Base-by-base conservation (phyloP, 1,139 yeast species). In the Chernovozyma aurita region DNA sequence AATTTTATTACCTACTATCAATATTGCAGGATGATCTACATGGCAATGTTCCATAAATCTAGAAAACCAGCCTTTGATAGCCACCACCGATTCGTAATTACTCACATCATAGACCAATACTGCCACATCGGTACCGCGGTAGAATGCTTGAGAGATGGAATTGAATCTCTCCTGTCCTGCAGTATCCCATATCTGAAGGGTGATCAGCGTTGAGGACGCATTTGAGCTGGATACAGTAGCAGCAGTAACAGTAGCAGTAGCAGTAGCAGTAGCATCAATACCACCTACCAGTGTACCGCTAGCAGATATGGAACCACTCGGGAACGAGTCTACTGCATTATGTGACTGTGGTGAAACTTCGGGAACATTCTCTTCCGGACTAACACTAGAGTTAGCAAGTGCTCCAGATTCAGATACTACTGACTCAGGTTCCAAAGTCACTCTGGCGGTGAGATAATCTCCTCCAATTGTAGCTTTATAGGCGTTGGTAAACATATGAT, bases 121-220 rank as follows among this genome's bases (percentile, higher is more conserved):
- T 14, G 74, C 80, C 11, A 77, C 75, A 47, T 78, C 83, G 0
- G 82, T 68, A 6, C 84, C 84, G 27, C 84, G 54, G 50, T 76
- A 78, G 47, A 77, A 78, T 3, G 82, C 77, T 47, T 70, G 73
- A 4, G 78, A 70, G 26, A 78, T 70, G 29, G 80, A 73, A 47
- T 76, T 76, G 59, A 77, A 78, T 36, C 84, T 55, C 49, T 78
- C 84, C 51, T 78, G 84, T 3, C 84, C 84, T 0, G 84, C 84
- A 4, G 84, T 78, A 47, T 78, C 84, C 84, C 84, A 78, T 3
- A 78, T 66, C 50, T 78, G 83, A 28, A 78, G 55, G 38, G 65
- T 61, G 16, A 73, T 71, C 11, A n/a, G 5, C 21, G 22, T 15
- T n/a, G 22, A 8, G 4, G 9, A 11, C 8, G 7, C 18, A 4